Evolutionary conservation across 1,139 yeast genomes (phyloP), one percentile per base, ranked within the genome.

Genomic region (Diutina neorugosa): DNA sequence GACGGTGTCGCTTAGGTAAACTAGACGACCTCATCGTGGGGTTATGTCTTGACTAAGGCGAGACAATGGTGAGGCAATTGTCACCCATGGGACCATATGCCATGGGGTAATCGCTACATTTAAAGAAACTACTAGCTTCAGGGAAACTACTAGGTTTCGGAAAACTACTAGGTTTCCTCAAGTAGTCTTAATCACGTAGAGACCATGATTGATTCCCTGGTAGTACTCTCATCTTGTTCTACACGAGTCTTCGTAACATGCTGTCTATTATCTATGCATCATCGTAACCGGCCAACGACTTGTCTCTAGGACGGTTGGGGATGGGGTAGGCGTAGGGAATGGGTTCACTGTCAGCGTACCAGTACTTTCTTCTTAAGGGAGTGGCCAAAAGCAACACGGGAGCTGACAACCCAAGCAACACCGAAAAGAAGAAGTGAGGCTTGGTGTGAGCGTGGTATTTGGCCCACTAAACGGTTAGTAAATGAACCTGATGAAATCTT

Each of bases 391-490:
- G 67, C 55, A 85, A 74, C 18, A 80, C 68, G 16, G 94, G 94
- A 9, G 87, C 90, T 51, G 84, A 66, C 52, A 81, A 67, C 11
- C 91, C 95, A 61, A 86, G 73, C 44, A 76, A 74, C 27, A 82
- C 77, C n/a, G 93, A 76, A 65, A 76, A 82, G 68, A 86, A 84
- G 60, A 86, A 74, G 66, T 86, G 90, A 53, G 96, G 95, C 65
- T 82, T 81, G 60, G 81, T 81, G 70, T 86, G 88, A 46, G 93
- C 86, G 61, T 84, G 85, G 69, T 81, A 86, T 67, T 91, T 85
- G 57, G 82, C 69, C 86, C 89, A 86, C 88, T 84, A 53, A 23
- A 7, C 14, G 58, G 71, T 69, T 70, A 68, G 73, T 69, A 69
- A 48, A 1, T 27, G 5, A 44, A 12, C 11, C n/a, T n/a, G n/a